Evolutionary conservation across 108 stramenopile genomes (phyloP), one percentile per base, ranked within the genome.

Genomic region (Poteriospumella lacustris): DNA sequence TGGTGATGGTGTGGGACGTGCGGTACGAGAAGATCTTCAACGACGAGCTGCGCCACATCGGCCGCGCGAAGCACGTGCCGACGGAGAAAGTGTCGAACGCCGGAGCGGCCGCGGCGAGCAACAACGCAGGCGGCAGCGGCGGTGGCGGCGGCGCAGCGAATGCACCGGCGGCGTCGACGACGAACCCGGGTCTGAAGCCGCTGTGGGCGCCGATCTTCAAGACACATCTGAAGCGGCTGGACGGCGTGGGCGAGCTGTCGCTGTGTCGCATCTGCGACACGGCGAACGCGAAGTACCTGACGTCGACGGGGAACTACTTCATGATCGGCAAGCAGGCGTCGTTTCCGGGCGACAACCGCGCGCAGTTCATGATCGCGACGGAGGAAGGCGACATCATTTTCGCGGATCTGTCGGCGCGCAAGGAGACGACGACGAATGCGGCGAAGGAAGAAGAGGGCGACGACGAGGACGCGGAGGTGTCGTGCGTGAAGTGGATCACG

Each of bases 371-470:
- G 12, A 64, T 64, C 67, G 77, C 81, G 19, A 85, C 85, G 28
- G 87, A 86, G 58, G 88, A 89, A 73, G 88, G 88, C 19, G 88
- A 89, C 33, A 76, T 89, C 19, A 43, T 87, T 0, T 75, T 79
- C 12, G 87, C 81, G 1, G 88, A 87, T 47, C n/a, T 43, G 69
- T 43, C 70, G 43, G 52, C 12, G 75, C 77, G 31, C 75, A 43
- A 2, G 73, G 41, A 44, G 44, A 84, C 44, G 75, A 82, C 60
- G 24, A 38, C 41, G 38, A 52, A 38, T 28, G 70, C 59, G 0
- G 43, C 31, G 1, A 68, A 26, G 0, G 78, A 62, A 0, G 83
- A 52, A 36, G 44, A 81, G 1, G 78, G 80, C 0, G 82, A 84
- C 24, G 83, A 80, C 52, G 82, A 44, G 0, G 82, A 78, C 39